These are phyloP conservation scores for Sordariomycetes sp. DNA, from an alignment of 2,329 filamentous ascomycete species.

Conservation along the genomic window DNA sequence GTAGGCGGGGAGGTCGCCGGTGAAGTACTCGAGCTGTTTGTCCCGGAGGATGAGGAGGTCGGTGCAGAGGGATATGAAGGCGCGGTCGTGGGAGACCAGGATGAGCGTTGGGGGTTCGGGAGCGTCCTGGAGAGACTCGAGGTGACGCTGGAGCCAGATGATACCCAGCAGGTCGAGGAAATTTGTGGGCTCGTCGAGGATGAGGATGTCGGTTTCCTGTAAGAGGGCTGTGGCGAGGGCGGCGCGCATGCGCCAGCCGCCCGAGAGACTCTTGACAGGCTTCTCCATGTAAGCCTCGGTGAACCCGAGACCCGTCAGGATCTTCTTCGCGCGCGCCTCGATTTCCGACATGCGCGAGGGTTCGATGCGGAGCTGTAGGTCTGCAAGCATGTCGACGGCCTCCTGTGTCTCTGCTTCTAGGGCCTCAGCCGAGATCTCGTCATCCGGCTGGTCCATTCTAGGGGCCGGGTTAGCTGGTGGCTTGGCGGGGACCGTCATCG, in stretches of 20 bases:
- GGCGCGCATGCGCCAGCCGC: conserved; percentile 66
- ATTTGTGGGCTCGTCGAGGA: conserved; percentile 82
- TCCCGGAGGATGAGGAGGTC: conserved; percentile 70
- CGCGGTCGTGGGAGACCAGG: conserved; percentile 75
- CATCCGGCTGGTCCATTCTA: conserved; percentile 38
- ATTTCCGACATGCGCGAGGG: conserved; percentile 50
- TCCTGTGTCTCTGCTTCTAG: conserved; percentile 57
- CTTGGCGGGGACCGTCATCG: not conserved
- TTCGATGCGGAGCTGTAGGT: conserved; percentile 58
- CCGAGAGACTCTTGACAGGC: conserved; percentile 57
- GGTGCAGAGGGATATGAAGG: conserved; percentile 67
- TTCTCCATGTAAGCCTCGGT: conserved; percentile 48
- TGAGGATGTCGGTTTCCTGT: conserved; percentile 64
- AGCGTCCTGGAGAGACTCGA: conserved; percentile 43
- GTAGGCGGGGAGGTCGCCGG: conserved; percentile 63
- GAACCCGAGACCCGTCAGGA: conserved; percentile 64
- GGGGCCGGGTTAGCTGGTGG: not conserved
- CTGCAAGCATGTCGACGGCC: conserved; percentile 58
- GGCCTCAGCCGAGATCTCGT: conserved; percentile 42
- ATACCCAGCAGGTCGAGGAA: conserved; percentile 76
- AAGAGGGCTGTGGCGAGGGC: conserved; percentile 56
- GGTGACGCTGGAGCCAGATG: conserved; percentile 71
- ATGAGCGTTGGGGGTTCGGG: conserved; percentile 55
- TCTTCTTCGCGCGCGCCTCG: conserved; percentile 55
- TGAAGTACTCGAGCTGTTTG: conserved; percentile 61